Evolutionary conservation across 2,329 filamentous ascomycete genomes (phyloP).

Genomic region (Elsinoe necatrix): DNA sequence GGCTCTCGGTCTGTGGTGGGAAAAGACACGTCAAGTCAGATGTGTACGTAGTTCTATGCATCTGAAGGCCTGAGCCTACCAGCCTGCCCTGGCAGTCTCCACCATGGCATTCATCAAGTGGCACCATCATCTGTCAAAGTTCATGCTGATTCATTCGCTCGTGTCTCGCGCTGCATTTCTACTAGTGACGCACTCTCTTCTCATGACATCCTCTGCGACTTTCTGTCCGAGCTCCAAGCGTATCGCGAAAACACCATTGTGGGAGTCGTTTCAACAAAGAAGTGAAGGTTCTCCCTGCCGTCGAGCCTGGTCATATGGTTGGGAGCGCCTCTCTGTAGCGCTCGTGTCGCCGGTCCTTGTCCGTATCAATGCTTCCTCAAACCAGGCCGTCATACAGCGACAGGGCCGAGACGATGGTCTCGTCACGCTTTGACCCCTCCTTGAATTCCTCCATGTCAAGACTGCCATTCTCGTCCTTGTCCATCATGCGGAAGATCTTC

Average conservation of each 20-base stretch:
- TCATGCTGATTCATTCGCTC: not conserved
- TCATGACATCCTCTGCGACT: too few species aligned
- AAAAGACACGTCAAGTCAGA: too few species aligned
- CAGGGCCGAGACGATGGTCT: constrained; percentile 95
- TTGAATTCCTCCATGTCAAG: constrained; percentile 98
- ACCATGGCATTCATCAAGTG: not conserved
- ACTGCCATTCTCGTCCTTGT: constrained; percentile 98
- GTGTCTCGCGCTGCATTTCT: not conserved
- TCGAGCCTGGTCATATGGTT: not conserved
- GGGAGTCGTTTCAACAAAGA: constrained; percentile 10
- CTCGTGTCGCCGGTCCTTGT: not conserved
- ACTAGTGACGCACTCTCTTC: too few species aligned
- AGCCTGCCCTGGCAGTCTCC: too few species aligned
- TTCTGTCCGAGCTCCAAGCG: too few species aligned
- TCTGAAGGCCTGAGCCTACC: too few species aligned
- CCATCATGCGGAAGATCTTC: constrained; percentile 99
- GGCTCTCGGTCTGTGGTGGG: too few species aligned
- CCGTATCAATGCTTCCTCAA: constrained; percentile 34
- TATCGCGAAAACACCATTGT: not conserved
- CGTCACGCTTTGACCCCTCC: constrained; percentile 96
- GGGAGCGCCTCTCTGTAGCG: not conserved
- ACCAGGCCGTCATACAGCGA: constrained; percentile 95
- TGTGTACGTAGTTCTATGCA: too few species aligned
- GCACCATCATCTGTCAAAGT: not conserved
- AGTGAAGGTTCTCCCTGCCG: not conserved